A percentile compares a stretch with the other conserved stretches of the same genome.
These are phyloP conservation scores for Colletotrichum australisinense DNA, from an alignment of 2,329 filamentous ascomycete genomes.

Conservation along the genomic window DNA sequence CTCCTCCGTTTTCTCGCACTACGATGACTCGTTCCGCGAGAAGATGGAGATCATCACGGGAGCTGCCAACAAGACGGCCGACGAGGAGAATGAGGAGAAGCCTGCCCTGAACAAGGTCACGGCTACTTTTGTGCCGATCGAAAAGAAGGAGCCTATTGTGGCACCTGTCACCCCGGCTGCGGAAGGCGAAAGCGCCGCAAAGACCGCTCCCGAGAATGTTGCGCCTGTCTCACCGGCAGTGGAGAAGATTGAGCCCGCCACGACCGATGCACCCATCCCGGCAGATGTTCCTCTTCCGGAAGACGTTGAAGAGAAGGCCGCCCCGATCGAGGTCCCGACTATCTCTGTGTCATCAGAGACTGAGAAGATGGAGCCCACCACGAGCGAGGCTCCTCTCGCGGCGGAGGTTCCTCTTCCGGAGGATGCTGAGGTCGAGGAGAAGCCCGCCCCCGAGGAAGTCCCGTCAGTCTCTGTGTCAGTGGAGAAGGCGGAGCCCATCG, in stretches of 20 bases:
- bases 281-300: too few relatives aligned
- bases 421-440: conserved; percentile 10
- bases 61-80: not conserved
- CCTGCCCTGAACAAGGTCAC: conserved; percentile 9
- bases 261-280: not conserved
- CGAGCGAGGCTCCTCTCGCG: not conserved
- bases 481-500: not conserved
- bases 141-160: not conserved
- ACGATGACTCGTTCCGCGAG: conserved; percentile 31
- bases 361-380: not conserved
- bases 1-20: conserved; percentile 32
- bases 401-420: not conserved
- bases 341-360: too few relatives aligned
- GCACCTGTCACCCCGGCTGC: too few relatives aligned
- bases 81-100: conserved; percentile 14
- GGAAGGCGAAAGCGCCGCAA: not conserved
- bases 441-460: not conserved
- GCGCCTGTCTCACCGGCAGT: not conserved
- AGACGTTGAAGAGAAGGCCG: too few relatives aligned
- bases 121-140: conserved; percentile 6
- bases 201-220: not conserved
- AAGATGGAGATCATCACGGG: conserved; percentile 30
- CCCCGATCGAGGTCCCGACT: too few relatives aligned
- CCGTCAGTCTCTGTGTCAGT: conserved; percentile 16
- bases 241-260: not conserved